A percentile compares a stretch with the other conserved stretches of the same genome.
Conservation (phyloP, 2,329 filamentous ascomycete genomes). For the Calycina herbarum region DNA sequence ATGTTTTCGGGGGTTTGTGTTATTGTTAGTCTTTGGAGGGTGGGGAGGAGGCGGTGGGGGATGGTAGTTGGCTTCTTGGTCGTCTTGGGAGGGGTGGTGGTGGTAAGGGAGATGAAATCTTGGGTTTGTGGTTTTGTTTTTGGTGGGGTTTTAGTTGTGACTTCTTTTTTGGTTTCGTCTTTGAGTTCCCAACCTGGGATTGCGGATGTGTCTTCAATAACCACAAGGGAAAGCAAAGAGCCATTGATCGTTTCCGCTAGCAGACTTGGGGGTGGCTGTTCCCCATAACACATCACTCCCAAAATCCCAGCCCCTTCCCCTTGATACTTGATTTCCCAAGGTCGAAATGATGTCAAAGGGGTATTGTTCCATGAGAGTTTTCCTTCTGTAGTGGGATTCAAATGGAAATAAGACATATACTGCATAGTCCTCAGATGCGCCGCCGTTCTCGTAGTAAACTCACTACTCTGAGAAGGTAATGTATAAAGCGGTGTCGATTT, state of each 20-base stretch:
- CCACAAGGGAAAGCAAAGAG: slow-evolving; percentile 65
- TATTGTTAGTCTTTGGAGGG: slow-evolving; percentile 13
- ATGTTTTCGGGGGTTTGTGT: slow-evolving; percentile 46
- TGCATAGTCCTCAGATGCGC: slow-evolving; percentile 72
- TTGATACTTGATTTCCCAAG: slow-evolving; percentile 63
- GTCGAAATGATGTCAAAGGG: slow-evolving; percentile 56
- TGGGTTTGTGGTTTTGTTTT: neutral
- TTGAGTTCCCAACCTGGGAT: slow-evolving; percentile 41
- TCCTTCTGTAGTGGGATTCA: slow-evolving; percentile 31
- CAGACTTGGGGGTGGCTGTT: slow-evolving; percentile 57
- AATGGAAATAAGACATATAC: slow-evolving; percentile 77
- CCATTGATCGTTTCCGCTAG: slow-evolving; percentile 69
- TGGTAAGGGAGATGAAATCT: neutral
- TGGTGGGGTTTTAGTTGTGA: neutral
- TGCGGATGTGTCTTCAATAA: slow-evolving; percentile 53
- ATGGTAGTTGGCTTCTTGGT: neutral
- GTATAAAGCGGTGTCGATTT: slow-evolving; percentile 45
- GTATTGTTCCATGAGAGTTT: slow-evolving; percentile 48
- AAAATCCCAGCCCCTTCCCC: slow-evolving; percentile 53
- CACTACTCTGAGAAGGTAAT: slow-evolving; percentile 60
- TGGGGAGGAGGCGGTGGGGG: slow-evolving; percentile 12
- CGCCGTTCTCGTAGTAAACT: slow-evolving; percentile 58
- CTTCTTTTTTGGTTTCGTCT: neutral
- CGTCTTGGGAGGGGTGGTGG: neutral
- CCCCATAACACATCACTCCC: slow-evolving; percentile 69